Conservation (phyloP, 352 stramenopile genomes). For the Globisporangium acanthophoron region DNA sequence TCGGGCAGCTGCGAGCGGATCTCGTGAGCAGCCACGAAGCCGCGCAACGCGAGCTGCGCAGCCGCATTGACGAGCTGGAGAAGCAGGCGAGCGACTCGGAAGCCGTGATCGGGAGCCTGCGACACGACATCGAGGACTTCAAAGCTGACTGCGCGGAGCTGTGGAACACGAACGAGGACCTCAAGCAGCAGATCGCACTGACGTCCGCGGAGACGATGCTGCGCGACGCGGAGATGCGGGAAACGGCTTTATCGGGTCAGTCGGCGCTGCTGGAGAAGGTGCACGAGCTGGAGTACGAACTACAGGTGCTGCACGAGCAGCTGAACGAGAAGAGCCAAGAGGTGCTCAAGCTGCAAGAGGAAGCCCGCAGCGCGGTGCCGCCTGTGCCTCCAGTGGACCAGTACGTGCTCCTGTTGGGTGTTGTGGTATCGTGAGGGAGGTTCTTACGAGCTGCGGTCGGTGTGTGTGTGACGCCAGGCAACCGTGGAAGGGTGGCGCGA, state of each 20-base stretch:
- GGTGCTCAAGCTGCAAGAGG: constrained; percentile 28
- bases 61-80: constrained; percentile 33
- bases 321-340: constrained; percentile 55
- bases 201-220: constrained; percentile 51
- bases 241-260: constrained; percentile 52
- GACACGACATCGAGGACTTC: constrained; percentile 63
- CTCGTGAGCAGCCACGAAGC: constrained; percentile 15
- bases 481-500: constrained; percentile 41
- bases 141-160: constrained; percentile 77
- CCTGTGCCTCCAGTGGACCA: constrained; percentile 17
- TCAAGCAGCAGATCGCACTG: constrained; percentile 68
- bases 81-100: constrained; percentile 25
- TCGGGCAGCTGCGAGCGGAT: constrained; percentile 20
- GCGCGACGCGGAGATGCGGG: constrained; percentile 47
- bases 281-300: constrained; percentile 48
- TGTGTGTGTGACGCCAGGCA: constrained; percentile 5
- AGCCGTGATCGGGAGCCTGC: constrained; percentile 20
- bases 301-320: constrained; percentile 57
- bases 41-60: constrained; percentile 17
- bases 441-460: neutral
- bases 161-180: constrained; percentile 73
- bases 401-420: constrained; percentile 20
- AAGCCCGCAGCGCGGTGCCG: constrained; percentile 11
- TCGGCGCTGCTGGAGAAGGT: constrained; percentile 45
- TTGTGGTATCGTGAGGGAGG: no score